Conservation (phyloP, 768 basidiomycete species). For the Pleurotus citrinopileatus region DNA sequence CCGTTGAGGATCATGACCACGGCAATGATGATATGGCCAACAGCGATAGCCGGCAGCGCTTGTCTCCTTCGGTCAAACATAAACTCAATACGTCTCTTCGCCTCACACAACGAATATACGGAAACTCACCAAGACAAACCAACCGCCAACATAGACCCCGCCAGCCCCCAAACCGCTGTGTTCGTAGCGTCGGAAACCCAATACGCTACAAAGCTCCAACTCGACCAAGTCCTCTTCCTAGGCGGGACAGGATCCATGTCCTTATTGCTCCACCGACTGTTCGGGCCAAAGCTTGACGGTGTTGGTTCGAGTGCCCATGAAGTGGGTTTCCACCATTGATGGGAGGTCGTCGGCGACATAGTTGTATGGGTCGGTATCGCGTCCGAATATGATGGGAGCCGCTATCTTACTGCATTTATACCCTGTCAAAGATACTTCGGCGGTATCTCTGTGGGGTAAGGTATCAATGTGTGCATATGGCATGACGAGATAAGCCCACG, state of each 20-base stretch:
- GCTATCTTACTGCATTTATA: no score
- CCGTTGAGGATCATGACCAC: conserved; percentile 77
- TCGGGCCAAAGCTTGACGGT: conserved; percentile 54
- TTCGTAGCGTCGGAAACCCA: conserved; percentile 54
- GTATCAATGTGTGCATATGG: neutral
- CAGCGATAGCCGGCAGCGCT: conserved; percentile 64
- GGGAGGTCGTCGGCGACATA: neutral
- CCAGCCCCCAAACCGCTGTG: conserved; percentile 56
- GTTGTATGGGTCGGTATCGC: no score
- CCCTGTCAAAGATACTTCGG: neutral
- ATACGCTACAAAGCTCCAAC: conserved; percentile 64
- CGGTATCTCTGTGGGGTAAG: neutral
- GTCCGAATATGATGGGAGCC: no score
- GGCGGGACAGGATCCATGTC: conserved; percentile 77
- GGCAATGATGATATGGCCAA: conserved; percentile 72
- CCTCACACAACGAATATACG: neutral
- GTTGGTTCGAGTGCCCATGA: conserved; percentile 52
- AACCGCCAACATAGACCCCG: conserved; percentile 71
- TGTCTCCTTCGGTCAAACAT: conserved; percentile 45
- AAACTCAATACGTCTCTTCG: neutral
- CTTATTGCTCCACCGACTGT: conserved; percentile 62
- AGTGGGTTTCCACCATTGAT: conserved; percentile 23
- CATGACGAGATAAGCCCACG: neutral
- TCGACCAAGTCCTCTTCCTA: conserved; percentile 61
- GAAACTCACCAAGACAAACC: conserved; percentile 63